Evolutionary conservation across 208 protist species (phyloP).

Genomic region (Tetramitus jugosus): DNA sequence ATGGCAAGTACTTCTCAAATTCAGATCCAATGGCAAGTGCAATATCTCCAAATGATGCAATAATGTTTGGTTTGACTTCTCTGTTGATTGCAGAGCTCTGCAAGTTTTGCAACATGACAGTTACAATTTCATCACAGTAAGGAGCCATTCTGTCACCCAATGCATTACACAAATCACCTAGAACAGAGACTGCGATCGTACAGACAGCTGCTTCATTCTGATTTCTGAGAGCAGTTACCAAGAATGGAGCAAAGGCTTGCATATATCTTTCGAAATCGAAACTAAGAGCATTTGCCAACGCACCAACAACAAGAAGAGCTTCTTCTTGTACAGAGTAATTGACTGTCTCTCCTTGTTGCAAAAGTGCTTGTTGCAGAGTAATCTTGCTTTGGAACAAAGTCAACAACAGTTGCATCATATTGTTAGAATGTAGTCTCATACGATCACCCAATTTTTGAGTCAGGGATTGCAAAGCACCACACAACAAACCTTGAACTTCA

Average conservation of each 20-base stretch:
- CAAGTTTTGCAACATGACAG: conserved; percentile 63
- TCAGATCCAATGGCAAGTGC: conserved; percentile 71
- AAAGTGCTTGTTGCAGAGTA: too few relatives aligned
- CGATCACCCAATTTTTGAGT: background rate
- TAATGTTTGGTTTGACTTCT: conserved; percentile 82
- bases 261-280: conserved; percentile 67
- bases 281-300: conserved; percentile 68
- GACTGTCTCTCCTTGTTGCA: background rate
- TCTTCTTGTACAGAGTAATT: conserved; percentile 73
- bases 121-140: conserved; percentile 66
- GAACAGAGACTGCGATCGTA: conserved; percentile 65
- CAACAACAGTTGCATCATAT: conserved; percentile 41
- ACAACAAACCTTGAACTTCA: conserved; percentile 65
- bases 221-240: conserved; percentile 58
- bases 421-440: conserved; percentile 22
- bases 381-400: conserved; percentile 33
- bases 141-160: conserved; percentile 55
- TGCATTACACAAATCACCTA: conserved; percentile 83
- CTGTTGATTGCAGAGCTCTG: conserved; percentile 60
- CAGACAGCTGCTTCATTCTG: conserved; percentile 50
- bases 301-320: conserved; percentile 78
- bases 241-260: conserved; percentile 58
- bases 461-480: conserved; percentile 54
- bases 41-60: conserved; percentile 86
- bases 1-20: conserved; percentile 71